These are phyloP conservation scores for Danielia reshetovae DNA, from an alignment of 805 yeast species.

Conservation along the genomic window DNA sequence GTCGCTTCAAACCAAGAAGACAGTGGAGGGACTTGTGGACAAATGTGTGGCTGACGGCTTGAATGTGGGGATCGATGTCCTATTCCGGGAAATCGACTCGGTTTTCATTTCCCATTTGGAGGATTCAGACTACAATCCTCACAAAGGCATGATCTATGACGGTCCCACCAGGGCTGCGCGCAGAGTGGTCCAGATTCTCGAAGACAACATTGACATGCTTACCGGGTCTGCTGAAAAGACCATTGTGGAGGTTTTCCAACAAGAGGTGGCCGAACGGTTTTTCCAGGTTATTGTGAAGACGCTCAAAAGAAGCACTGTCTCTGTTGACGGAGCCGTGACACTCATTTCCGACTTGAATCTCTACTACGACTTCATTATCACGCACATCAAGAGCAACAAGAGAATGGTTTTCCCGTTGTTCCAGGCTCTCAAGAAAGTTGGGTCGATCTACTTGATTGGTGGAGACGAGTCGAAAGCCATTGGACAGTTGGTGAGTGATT, in stretches of 20 bases:
- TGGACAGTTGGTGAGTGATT: constrained; percentile 78
- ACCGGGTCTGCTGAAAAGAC: constrained; percentile 83
- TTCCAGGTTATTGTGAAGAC: constrained; percentile 73
- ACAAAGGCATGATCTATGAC: constrained; percentile 15
- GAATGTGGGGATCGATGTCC: constrained; percentile 85
- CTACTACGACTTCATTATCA: constrained; percentile 64
- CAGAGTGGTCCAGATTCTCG: constrained; percentile 57
- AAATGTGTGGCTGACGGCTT: constrained; percentile 89
- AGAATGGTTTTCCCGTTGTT: constrained; percentile 72
- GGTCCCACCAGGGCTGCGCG: constrained; percentile 60
- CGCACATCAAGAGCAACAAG: constrained; percentile 49
- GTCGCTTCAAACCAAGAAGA: constrained; percentile 73
- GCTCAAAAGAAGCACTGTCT: constrained; percentile 65
- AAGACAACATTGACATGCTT: constrained; percentile 67
- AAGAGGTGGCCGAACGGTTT: constrained; percentile 87
- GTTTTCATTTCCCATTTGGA: constrained; percentile 52
- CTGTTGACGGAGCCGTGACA: constrained; percentile 77
- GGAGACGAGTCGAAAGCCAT: constrained; percentile 74
- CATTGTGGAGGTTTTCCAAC: constrained; percentile 87
- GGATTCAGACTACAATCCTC: constrained; percentile 61
- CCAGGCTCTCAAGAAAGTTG: constrained; percentile 77
- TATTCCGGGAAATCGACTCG: constrained; percentile 75
- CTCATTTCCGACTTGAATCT: constrained; percentile 78
- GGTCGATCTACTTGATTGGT: constrained; percentile 72
- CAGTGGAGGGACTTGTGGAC: constrained; percentile 77